Evolutionary conservation across 805 yeast species (phyloP).

Genomic region (Candida khao-thaluensis): DNA sequence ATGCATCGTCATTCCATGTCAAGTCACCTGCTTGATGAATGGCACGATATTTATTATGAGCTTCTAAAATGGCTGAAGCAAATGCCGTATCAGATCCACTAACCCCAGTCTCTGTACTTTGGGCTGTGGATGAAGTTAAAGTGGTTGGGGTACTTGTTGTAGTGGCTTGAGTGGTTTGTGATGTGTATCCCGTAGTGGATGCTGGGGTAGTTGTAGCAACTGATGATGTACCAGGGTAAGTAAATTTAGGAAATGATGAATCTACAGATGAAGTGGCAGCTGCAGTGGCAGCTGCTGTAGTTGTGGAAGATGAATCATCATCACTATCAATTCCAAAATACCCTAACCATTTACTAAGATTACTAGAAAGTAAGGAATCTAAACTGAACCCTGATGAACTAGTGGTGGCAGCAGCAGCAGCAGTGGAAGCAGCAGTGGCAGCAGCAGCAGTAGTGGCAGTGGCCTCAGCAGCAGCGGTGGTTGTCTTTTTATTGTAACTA

Average conservation of each 20-base stretch:
- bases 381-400: constrained; percentile 10
- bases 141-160: constrained; percentile 4
- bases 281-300: constrained; percentile 17
- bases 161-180: neutral
- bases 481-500: constrained; percentile 2
- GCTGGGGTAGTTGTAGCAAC: constrained; percentile 9
- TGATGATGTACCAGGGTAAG: constrained; percentile 6
- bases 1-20: constrained; percentile 55
- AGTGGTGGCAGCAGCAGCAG: constrained; percentile 7
- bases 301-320: constrained; percentile 8
- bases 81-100: constrained; percentile 28
- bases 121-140: constrained; percentile 5
- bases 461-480: constrained; percentile 11
- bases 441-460: constrained; percentile 13
- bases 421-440: constrained; percentile 14
- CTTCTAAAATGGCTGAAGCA: constrained; percentile 48
- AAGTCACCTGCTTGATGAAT: constrained; percentile 51
- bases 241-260: constrained; percentile 14
- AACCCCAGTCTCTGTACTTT: constrained; percentile 14
- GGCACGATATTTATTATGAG: constrained; percentile 60
- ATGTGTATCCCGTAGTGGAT: neutral
- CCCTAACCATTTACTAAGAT: constrained; percentile 11
- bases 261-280: neutral
- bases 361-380: constrained; percentile 11
- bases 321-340: constrained; percentile 11